Conservation (phyloP, 2,329 filamentous ascomycete genomes). For the Capronia epimyces region DNA sequence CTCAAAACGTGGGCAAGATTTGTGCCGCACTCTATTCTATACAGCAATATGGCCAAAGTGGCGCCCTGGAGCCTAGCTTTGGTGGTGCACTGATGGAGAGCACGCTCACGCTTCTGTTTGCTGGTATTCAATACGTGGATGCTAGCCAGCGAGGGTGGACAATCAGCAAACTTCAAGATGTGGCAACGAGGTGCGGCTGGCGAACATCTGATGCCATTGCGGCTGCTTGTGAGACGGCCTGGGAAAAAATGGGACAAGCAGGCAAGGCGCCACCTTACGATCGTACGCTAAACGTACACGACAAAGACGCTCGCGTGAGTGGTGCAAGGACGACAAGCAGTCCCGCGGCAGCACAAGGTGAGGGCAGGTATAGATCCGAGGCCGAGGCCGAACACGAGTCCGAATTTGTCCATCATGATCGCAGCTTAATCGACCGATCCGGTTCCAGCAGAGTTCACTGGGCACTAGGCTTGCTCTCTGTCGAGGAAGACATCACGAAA, state of each 20-base stretch:
- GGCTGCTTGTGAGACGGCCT: constrained; percentile 74
- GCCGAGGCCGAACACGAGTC: constrained; percentile 25
- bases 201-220: constrained; percentile 77
- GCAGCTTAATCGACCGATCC: constrained; percentile 56
- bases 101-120: constrained; percentile 78
- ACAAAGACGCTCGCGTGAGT: constrained; percentile 24
- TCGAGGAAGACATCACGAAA: constrained; percentile 68
- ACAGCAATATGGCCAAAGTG: constrained; percentile 36
- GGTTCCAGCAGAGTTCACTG: constrained; percentile 62
- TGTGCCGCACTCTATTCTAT: constrained; percentile 57
- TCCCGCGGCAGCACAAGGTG: constrained; percentile 39
- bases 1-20: constrained; percentile 73
- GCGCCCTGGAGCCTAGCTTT: constrained; percentile 64
- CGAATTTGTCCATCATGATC: constrained; percentile 38
- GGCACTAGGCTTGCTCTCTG: constrained; percentile 70
- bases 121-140: constrained; percentile 72
- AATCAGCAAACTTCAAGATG: constrained; percentile 65
- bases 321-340: constrained; percentile 45
- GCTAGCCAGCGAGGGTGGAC: constrained; percentile 70
- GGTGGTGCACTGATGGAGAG: constrained; percentile 78
- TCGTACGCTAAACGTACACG: constrained; percentile 35
- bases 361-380: constrained; percentile 3
- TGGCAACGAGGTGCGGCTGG: constrained; percentile 79
- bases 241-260: constrained; percentile 52
- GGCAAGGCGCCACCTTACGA: constrained; percentile 72